phyloP scores from a whole-genome alignment of 1,139 yeast species.

The Lodderomyces metapsilosis region DNA sequence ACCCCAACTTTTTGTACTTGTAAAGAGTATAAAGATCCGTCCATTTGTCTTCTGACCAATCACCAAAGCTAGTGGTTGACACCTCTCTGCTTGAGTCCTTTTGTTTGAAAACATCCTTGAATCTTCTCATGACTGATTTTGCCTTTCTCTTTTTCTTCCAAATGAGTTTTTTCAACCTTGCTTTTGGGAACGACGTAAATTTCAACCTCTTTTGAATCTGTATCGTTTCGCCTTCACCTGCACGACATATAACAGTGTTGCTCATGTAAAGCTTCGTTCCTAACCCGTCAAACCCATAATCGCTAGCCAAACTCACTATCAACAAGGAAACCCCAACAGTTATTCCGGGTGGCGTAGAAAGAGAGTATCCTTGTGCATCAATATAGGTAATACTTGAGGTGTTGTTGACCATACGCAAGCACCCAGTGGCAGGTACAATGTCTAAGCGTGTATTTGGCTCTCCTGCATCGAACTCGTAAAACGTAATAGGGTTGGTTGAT shows the following conservation, averaged over 20 bases:
- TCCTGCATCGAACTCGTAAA: conserved; percentile 6
- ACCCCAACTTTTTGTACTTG: conserved; percentile 11
- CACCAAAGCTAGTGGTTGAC: not conserved
- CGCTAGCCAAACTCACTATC: conserved; percentile 7
- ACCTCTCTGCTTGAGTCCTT: not conserved
- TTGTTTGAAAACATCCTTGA: not conserved
- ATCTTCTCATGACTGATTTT: not conserved
- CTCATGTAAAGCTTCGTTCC: conserved; percentile 4
- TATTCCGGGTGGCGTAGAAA: conserved; percentile 11
- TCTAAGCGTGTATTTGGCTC: not conserved
- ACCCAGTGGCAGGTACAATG: conserved; percentile 11
- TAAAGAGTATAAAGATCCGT: conserved; percentile 8
- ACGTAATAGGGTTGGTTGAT: not conserved
- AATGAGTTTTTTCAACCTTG: conserved; percentile 8
- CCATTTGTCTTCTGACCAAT: conserved; percentile 9
- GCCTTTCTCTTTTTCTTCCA: conserved; percentile 5
- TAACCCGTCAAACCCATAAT: conserved; percentile 12
- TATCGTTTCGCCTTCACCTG: conserved; percentile 5
- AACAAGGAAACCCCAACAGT: conserved; percentile 8
- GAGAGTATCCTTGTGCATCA: conserved; percentile 3
- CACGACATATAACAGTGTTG: conserved; percentile 11
- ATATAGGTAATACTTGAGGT: conserved; percentile 8
- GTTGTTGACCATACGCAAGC: conserved; percentile 8
- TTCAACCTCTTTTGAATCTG: conserved; percentile 11
- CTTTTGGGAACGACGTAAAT: conserved; percentile 11